A percentile compares a stretch with the other conserved stretches of the same genome.
phyloP scores from a whole-genome alignment of 176 grass and related monocot species.

The Triticum urartu region DNA sequence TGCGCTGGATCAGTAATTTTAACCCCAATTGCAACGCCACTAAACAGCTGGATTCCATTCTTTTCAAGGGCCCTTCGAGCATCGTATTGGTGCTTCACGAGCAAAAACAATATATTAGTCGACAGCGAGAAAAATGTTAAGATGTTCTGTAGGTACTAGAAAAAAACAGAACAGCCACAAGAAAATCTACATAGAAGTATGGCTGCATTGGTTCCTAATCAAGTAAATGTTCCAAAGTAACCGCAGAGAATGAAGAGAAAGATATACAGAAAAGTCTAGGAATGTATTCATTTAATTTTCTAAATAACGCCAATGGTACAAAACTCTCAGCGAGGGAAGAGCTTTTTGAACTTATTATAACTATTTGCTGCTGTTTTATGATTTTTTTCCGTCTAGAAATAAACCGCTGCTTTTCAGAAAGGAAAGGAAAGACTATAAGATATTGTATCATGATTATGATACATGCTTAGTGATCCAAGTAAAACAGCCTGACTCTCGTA shows the following conservation, averaged over 20 bases:
- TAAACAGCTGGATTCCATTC: slow-evolving; percentile 58
- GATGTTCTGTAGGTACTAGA: neutral
- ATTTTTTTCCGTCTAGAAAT: neutral
- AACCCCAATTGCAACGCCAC: slow-evolving; percentile 60
- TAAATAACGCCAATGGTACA: neutral
- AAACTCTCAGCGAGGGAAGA: neutral
- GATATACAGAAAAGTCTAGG: neutral
- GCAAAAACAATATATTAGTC: neutral
- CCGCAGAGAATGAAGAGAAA: neutral
- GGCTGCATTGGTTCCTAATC: neutral
- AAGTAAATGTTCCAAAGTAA: neutral
- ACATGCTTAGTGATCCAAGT: neutral
- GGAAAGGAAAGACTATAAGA: neutral
- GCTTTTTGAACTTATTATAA: neutral
- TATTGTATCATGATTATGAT: neutral
- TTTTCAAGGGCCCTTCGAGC: slow-evolving; percentile 72
- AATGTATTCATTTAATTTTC: neutral
- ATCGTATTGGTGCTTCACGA: slow-evolving; percentile 52
- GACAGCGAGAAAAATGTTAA: neutral
- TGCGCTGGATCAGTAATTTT: slow-evolving; percentile 58
- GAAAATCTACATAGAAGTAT: neutral
- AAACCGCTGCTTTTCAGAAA: neutral
- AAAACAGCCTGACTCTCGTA: neutral
- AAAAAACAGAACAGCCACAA: neutral
- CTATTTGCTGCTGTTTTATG: neutral